These are phyloP conservation scores for Penicillium samsonianum DNA, from an alignment of 495 filamentous ascomycete genomes.

Conservation along the genomic window DNA sequence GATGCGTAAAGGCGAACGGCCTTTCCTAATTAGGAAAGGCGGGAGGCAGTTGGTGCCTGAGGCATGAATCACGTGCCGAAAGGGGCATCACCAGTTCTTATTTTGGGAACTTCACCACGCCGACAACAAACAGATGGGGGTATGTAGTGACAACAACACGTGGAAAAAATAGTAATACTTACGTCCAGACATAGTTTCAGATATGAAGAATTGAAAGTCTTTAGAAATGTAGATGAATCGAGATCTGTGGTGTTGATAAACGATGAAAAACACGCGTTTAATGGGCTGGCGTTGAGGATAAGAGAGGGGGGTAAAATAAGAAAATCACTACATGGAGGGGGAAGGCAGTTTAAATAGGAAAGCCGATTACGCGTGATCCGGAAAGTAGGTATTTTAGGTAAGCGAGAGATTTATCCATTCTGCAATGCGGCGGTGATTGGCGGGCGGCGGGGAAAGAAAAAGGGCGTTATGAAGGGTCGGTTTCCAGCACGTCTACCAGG, in stretches of 20 bases:
- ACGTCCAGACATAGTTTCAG: conserved; percentile 91
- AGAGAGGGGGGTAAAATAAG: conserved; percentile 22
- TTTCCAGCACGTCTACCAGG: conserved; percentile 39
- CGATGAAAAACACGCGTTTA: conserved; percentile 36
- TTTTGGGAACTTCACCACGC: background rate
- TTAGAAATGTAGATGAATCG: conserved; percentile 17
- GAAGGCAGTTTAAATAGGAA: conserved; percentile 31
- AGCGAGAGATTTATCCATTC: conserved; percentile 30
- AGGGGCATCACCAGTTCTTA: conserved; percentile 7
- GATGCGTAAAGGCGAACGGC: background rate
- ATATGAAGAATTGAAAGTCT: conserved; percentile 2
- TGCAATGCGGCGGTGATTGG: conserved; percentile 46
- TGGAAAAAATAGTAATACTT: conserved; percentile 52
- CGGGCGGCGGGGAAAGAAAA: conserved; percentile 37
- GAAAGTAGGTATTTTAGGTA: conserved; percentile 23
- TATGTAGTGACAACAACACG: conserved; percentile 13
- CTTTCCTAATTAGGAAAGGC: conserved; percentile 14
- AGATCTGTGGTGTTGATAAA: conserved; percentile 8
- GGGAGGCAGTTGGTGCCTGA: conserved; percentile 9
- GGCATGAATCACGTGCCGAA: conserved; percentile 7
- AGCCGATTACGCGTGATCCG: conserved; percentile 32
- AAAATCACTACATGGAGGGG: conserved; percentile 19
- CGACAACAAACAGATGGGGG: conserved; percentile 21
- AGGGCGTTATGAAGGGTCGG: conserved; percentile 47
- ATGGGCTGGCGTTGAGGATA: conserved; percentile 24